Evolutionary conservation across 768 basidiomycete species (phyloP).

Genomic region (Kwoniella pini): DNA sequence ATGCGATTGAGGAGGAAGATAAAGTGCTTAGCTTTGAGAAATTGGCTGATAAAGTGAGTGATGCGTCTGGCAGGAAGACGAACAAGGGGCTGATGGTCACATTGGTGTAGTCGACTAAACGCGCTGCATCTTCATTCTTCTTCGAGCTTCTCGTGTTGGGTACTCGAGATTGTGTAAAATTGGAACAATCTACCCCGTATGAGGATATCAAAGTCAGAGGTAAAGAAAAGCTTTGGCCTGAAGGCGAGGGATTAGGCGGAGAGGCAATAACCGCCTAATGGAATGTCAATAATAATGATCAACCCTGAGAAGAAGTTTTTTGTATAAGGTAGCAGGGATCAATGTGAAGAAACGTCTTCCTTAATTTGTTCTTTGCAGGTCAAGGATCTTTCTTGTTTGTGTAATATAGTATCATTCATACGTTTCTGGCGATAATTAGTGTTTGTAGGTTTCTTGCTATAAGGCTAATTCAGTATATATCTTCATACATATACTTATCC

Average conservation of each 20-base stretch:
- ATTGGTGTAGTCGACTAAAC: constrained; percentile 71
- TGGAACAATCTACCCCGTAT: constrained; percentile 73
- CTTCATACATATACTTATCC: neutral
- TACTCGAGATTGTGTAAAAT: constrained; percentile 83
- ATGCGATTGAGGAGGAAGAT: constrained; percentile 58
- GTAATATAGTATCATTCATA: neutral
- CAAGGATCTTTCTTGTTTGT: neutral
- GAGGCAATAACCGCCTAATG: constrained; percentile 2
- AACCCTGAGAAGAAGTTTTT: too few species aligned
- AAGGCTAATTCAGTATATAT: too few species aligned
- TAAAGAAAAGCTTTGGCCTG: constrained; percentile 76
- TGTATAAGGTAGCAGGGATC: too few species aligned
- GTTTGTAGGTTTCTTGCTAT: neutral
- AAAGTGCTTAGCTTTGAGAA: constrained; percentile 72
- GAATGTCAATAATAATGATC: too few species aligned
- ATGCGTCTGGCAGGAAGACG: neutral
- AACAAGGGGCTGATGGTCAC: too few species aligned
- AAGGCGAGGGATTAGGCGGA: constrained; percentile 7
- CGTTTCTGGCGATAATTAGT: neutral
- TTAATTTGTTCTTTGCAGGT: constrained; percentile 1
- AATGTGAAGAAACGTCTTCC: too few species aligned
- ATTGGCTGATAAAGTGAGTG: constrained; percentile 43
- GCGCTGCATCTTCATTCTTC: constrained; percentile 94
- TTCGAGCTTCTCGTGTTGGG: constrained; percentile 94
- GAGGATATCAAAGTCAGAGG: constrained; percentile 81